A percentile compares a stretch with the other conserved stretches of the same genome.
phyloP scores from a whole-genome alignment of 495 filamentous ascomycete species.

The Neurospora terricola region DNA sequence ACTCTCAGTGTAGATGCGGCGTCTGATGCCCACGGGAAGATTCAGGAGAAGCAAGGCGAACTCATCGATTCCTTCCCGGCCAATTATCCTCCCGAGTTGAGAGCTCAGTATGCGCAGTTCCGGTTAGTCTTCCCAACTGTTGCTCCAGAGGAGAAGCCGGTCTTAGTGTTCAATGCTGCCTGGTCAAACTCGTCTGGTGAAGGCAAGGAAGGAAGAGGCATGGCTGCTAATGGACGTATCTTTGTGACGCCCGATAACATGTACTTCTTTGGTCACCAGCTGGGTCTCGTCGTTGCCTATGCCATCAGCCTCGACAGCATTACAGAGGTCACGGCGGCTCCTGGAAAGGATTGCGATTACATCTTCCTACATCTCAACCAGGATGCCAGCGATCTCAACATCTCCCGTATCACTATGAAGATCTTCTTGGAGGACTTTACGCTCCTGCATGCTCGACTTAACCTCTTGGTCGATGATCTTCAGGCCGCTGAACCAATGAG shows the following conservation, averaged over 20 bases:
- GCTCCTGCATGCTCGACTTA: slow-evolving; percentile 72
- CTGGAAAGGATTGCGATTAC: slow-evolving; percentile 86
- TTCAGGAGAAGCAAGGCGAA: slow-evolving; percentile 21
- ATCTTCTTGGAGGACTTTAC: slow-evolving; percentile 82
- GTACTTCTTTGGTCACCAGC: slow-evolving; percentile 92
- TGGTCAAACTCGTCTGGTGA: slow-evolving; percentile 37
- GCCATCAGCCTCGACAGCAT: slow-evolving; percentile 62
- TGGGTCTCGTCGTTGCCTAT: slow-evolving; percentile 82
- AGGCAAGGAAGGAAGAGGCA: slow-evolving; percentile 23
- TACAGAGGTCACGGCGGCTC: slow-evolving; percentile 78
- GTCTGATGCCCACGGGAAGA: slow-evolving; percentile 25
- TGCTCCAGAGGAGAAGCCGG: slow-evolving; percentile 59
- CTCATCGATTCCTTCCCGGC: slow-evolving; percentile 57
- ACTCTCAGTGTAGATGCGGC: slow-evolving; percentile 63
- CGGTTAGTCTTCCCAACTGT: slow-evolving; percentile 80
- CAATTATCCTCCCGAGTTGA: slow-evolving; percentile 74
- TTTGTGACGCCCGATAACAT: slow-evolving; percentile 79
- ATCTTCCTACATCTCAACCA: slow-evolving; percentile 76
- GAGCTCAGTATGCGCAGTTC: slow-evolving; percentile 87
- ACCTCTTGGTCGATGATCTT: slow-evolving; percentile 70
- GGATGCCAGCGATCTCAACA: slow-evolving; percentile 47
- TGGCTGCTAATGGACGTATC: slow-evolving; percentile 59
- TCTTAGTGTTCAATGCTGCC: slow-evolving; percentile 54
- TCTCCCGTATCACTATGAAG: slow-evolving; percentile 72
- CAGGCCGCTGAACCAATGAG: slow-evolving; percentile 54